Conservation (phyloP, 805 yeast species). For the Myxozyma neotropica region DNA sequence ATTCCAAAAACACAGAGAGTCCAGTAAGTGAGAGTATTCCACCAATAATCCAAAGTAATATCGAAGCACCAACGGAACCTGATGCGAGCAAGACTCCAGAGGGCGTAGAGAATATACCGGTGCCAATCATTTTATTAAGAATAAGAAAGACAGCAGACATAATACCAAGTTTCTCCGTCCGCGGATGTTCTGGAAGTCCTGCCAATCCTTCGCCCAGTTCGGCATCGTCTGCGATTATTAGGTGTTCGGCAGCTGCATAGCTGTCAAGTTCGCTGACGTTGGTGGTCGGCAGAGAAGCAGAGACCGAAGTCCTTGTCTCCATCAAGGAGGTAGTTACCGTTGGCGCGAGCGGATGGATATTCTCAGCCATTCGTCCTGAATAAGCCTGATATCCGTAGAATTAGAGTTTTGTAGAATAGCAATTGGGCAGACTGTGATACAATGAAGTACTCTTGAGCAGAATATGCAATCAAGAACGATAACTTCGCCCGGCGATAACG, state of each 20-base stretch:
- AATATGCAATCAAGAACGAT: too few relatives aligned
- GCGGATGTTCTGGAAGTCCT: constrained; percentile 12
- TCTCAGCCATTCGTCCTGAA: not conserved
- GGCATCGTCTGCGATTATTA: constrained; percentile 10
- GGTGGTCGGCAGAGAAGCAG: not conserved
- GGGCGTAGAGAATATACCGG: constrained; percentile 72
- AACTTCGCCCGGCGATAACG: not conserved
- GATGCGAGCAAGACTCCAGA: constrained; percentile 59
- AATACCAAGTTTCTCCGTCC: constrained; percentile 38
- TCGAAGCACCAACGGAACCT: constrained; percentile 61
- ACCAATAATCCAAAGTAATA: constrained; percentile 64
- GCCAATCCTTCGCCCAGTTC: constrained; percentile 24
- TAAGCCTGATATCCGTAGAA: too few relatives aligned
- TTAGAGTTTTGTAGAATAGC: too few relatives aligned
- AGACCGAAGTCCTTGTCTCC: not conserved
- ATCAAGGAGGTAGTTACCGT: not conserved
- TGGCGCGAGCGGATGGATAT: not conserved
- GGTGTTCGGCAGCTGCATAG: constrained; percentile 2
- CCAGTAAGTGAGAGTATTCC: constrained; percentile 60
- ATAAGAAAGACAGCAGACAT: constrained; percentile 49
- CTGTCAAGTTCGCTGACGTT: not conserved
- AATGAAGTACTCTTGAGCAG: too few relatives aligned
- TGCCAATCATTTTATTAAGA: constrained; percentile 71
- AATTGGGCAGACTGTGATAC: too few relatives aligned
- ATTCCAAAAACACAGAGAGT: constrained; percentile 61